Percentiles rank a stretch among this genome's conserved stretches.
phyloP scores from a whole-genome alignment of 306 rosid genomes.

The Urtica urens region DNA sequence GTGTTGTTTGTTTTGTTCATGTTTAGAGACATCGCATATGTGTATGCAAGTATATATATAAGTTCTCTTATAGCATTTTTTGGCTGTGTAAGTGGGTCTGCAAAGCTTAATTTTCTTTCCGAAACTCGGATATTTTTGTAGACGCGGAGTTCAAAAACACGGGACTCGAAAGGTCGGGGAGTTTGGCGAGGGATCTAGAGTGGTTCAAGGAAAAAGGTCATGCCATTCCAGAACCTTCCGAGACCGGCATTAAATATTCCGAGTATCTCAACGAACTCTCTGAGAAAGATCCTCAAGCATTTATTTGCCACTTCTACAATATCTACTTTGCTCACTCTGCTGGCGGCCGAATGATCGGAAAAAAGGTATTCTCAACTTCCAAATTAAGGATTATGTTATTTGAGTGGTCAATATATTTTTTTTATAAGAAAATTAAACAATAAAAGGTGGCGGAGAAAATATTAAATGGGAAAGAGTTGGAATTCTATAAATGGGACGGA shows the following conservation, averaged over 20 bases:
- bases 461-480: slow-evolving; percentile 58
- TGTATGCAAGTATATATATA: too few species aligned
- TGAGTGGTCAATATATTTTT: neutral
- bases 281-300: slow-evolving; percentile 73
- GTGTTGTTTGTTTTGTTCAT: too few species aligned
- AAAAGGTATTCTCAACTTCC: slow-evolving; percentile 36
- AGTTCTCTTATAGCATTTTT: too few species aligned
- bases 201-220: slow-evolving; percentile 92
- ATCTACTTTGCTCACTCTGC: slow-evolving; percentile 91
- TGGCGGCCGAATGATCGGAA: slow-evolving; percentile 96
- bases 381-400: neutral
- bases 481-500: slow-evolving; percentile 93
- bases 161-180: slow-evolving; percentile 87
- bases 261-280: slow-evolving; percentile 67
- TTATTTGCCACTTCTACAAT: slow-evolving; percentile 91
- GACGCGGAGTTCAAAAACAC: slow-evolving; percentile 85
- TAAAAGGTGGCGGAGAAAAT: slow-evolving; percentile 58
- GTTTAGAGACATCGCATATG: too few species aligned
- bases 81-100: too few species aligned
- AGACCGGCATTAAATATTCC: slow-evolving; percentile 64
- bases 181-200: slow-evolving; percentile 75
- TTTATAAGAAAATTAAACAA: neutral
- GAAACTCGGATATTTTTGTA: slow-evolving; percentile 2
- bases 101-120: too few species aligned
- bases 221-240: slow-evolving; percentile 73